These are phyloP conservation scores for Cladosporium sp. DNA, from an alignment of 2,329 filamentous ascomycete species.

Conservation along the genomic window DNA sequence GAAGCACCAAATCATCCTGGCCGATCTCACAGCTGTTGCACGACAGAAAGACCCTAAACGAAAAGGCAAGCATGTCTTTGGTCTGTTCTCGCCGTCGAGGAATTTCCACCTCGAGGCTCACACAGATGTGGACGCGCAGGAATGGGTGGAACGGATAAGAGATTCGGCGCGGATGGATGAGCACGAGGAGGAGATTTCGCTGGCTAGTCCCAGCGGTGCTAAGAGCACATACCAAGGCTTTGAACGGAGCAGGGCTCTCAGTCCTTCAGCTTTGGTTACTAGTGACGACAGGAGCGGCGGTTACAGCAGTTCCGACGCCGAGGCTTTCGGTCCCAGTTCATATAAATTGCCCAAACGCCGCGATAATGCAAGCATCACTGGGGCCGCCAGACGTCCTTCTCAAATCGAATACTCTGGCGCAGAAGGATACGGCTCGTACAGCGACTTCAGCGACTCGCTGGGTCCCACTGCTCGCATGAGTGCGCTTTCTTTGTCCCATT, in stretches of 20 bases:
- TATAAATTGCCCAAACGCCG: conserved; percentile 23
- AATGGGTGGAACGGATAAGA: conserved; percentile 83
- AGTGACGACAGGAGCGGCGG: conserved; percentile 6
- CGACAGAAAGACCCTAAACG: conserved; percentile 85
- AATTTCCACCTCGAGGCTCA: conserved; percentile 87
- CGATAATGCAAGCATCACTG: conserved; percentile 26
- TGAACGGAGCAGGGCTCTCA: conserved; percentile 31
- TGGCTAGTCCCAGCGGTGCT: conserved; percentile 61
- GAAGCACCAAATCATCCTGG: conserved; percentile 79
- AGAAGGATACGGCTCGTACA: conserved; percentile 67
- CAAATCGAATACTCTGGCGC: conserved; percentile 60
- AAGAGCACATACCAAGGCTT: conserved; percentile 45
- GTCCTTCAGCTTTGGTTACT: conserved; percentile 12
- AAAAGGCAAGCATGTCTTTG: conserved; percentile 82
- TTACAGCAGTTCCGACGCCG: conserved; percentile 46
- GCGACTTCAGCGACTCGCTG: conserved; percentile 65
- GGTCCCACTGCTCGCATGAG: conserved; percentile 30
- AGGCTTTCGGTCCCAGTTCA: conserved; percentile 23
- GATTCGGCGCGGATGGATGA: conserved; percentile 78
- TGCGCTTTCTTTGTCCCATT: conserved; percentile 28
- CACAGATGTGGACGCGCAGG: conserved; percentile 68
- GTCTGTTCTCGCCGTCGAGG: conserved; percentile 81
- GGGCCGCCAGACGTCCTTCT: conserved; percentile 51
- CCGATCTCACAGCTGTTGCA: conserved; percentile 87
- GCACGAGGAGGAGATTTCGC: conserved; percentile 78